Percentiles rank a stretch among this genome's conserved stretches.
Evolutionary conservation across 2,329 filamentous ascomycete genomes (phyloP).

Genomic region (Geosmithia morbida): DNA sequence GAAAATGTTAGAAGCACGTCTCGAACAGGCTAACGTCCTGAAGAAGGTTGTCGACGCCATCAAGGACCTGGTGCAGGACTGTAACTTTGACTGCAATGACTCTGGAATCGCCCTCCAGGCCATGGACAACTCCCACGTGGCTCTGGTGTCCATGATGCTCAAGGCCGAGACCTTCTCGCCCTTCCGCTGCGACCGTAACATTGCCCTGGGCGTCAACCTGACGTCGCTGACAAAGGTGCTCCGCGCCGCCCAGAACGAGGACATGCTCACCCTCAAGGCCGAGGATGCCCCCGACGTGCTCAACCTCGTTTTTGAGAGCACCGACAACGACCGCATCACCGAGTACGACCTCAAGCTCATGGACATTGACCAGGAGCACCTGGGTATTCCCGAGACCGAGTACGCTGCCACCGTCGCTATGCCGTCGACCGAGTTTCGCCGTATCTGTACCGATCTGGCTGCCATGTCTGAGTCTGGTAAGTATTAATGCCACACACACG

Average conservation of each 20-base stretch:
- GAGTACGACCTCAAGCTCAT: conserved; percentile 99
- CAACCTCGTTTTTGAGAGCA: conserved; percentile 90
- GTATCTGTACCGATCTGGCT: conserved; percentile 85
- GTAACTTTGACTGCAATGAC: conserved; percentile 99
- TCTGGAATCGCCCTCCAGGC: conserved; percentile 94
- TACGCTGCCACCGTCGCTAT: conserved; percentile 85
- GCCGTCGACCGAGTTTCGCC: conserved; percentile 81
- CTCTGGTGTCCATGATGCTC: conserved; percentile 97
- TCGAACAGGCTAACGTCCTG: conserved; percentile 84
- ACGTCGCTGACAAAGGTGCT: conserved; percentile 94
- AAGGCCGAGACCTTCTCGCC: conserved; percentile 89
- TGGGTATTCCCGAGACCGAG: conserved; percentile 98
- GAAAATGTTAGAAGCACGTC: conserved; percentile 85
- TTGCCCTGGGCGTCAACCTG: conserved; percentile 94
- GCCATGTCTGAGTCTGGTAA: conserved; percentile 90
- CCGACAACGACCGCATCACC: conserved; percentile 76
- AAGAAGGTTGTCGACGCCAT: conserved; percentile 99
- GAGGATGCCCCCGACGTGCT: conserved; percentile 93
- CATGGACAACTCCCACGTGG: conserved; percentile 99
- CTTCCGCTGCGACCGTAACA: conserved; percentile 97
- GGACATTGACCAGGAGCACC: conserved; percentile 99
- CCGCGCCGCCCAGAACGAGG: conserved; percentile 84
- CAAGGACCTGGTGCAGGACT: conserved; percentile 98
- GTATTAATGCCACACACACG: conserved; percentile 19
- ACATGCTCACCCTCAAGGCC: conserved; percentile 91